Base-by-base conservation (phyloP, 495 filamentous ascomycete species). In the Penicillium canescens region DNA sequence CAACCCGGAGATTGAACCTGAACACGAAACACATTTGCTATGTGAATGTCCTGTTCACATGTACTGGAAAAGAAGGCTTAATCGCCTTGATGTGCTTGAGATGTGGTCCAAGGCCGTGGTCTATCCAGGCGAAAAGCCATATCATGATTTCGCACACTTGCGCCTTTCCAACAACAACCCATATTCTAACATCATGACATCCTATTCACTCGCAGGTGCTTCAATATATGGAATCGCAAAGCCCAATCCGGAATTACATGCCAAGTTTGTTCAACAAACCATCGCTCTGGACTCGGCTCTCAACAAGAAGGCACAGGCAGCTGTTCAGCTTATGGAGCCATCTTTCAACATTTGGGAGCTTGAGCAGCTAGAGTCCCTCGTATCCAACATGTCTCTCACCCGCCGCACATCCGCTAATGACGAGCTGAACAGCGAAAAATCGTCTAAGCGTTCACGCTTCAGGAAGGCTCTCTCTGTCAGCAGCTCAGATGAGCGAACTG, bases 1-100 rank as follows among this genome's bases (percentile, higher is more conserved):
- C 57, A 78, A 79, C 47, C 60, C 60, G 28, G 76, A 79, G 38
- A 75, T 79, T 43, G 76, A 79, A 45, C 76, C 76, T 13, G 76
- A 79, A 44, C 75, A 77, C 46, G 70, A 77, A 9, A 57, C 59
- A 6, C 65, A 68, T 11, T 55, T 60, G 26, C 51, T 52, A 2
- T 75, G 73, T 35, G 44, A 42, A 23, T 76, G 73, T 48, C 35
- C 50, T 18, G 61, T 73, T 24, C 71, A 74, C 52, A 50, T 54
- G 21, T 76, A 75, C 44, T 48, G 59, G 38, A 38, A 37, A 21
- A 57, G 41, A 20, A 79, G 78, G 53, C 48, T 50, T 28, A 52
- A 48, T 12, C 73, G 76, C 13, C 64, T 75, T 7, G 37, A 34
- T 0, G 61, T 77, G 6, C 73, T 71, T 34, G 65, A 75, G 4